Conservation (phyloP, 176 grass and related monocot genomes). For the Areca catechu region DNA sequence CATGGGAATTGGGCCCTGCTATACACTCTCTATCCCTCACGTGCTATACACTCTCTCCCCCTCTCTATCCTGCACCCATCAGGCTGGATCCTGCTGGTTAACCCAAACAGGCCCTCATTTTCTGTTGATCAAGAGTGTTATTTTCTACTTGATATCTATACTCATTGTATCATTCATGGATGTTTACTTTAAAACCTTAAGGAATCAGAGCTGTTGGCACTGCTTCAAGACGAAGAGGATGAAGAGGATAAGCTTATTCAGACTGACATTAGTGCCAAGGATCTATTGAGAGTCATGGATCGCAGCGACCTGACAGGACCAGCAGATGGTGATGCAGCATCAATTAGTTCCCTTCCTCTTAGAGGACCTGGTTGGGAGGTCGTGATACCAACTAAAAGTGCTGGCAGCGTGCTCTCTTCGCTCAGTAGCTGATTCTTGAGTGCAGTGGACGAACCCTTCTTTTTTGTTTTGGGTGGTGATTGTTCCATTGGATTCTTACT, state of each 20-base stretch:
- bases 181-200: constrained; percentile 15
- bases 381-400: constrained; percentile 58
- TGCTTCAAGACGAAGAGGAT: constrained; percentile 62
- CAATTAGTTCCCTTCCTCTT: constrained; percentile 23
- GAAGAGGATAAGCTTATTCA: constrained; percentile 79
- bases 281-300: constrained; percentile 59
- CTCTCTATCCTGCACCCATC: too few species aligned
- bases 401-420: constrained; percentile 53
- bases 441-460: too few species aligned
- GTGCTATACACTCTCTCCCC: too few species aligned
- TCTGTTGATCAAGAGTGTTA: too few species aligned
- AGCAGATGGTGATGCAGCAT: constrained; percentile 3
- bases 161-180: neutral
- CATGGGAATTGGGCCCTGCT: too few species aligned
- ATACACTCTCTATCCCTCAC: too few species aligned
- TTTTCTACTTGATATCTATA: too few species aligned
- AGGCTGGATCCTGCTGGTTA: too few species aligned
- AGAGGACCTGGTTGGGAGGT: constrained; percentile 96
- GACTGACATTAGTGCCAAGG: constrained; percentile 57
- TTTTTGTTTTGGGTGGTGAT: too few species aligned
- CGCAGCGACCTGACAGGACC: constrained; percentile 40
- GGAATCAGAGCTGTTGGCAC: constrained; percentile 60
- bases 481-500: too few species aligned
- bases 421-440: constrained; percentile 48
- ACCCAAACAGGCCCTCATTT: too few species aligned